Conservation (phyloP, 148 eudicot species). For the Rhododendron molle region DNA sequence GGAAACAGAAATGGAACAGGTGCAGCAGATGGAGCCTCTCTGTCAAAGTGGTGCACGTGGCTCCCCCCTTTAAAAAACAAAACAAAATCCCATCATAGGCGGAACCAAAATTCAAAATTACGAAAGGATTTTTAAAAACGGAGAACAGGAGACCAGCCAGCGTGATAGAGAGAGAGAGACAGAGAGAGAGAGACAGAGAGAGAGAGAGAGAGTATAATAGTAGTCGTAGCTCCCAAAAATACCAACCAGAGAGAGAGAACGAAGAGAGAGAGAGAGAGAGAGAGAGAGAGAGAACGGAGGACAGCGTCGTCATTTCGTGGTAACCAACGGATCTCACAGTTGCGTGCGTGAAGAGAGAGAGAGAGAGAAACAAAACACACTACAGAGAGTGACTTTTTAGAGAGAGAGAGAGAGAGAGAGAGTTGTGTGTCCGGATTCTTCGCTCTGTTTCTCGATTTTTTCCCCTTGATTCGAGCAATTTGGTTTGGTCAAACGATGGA, state of each 20-base stretch:
- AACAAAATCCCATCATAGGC: neutral
- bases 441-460: neutral
- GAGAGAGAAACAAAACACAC: neutral
- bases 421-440: neutral
- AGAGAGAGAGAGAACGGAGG: conserved; percentile 3
- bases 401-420: conserved; percentile 10
- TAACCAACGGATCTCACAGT: neutral
- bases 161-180: neutral
- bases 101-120: neutral
- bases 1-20: neutral
- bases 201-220: no score
- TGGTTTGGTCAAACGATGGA: conserved; percentile 13
- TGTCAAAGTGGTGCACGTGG: neutral
- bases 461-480: neutral
- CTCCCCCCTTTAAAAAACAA: neutral
- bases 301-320: conserved; percentile 13
- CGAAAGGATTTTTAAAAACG: neutral
- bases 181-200: no score
- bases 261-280: conserved; percentile 1
- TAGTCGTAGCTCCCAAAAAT: neutral
- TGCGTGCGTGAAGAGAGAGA: conserved; percentile 2
- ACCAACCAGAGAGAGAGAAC: neutral
- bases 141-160: neutral
- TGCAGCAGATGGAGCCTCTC: neutral
- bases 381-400: neutral